Percentiles rank a stretch among this genome's conserved stretches.
Conservation (phyloP, 331 rosid genomes). For the Rosa hybrid region DNA sequence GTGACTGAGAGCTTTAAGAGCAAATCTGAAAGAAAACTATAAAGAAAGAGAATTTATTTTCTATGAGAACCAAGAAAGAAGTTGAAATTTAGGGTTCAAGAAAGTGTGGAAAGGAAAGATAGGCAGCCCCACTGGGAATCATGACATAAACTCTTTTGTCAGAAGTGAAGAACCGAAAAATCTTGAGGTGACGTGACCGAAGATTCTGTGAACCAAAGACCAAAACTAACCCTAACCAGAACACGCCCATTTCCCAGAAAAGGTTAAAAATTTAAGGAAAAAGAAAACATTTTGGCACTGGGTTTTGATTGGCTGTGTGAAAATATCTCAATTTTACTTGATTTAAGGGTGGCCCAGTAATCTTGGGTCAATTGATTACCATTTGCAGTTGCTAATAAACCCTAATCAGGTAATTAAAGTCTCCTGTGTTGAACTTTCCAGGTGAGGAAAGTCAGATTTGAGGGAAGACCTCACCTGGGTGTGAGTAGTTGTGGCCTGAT, state of each 20-base stretch:
- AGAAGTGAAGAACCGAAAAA: slow-evolving; percentile 73
- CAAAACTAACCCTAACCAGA: slow-evolving; percentile 69
- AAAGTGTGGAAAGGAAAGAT: slow-evolving; percentile 37
- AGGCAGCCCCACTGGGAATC: slow-evolving; percentile 42
- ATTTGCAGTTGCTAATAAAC: slow-evolving; percentile 29
- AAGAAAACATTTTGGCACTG: slow-evolving; percentile 27
- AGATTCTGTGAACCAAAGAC: slow-evolving; percentile 61
- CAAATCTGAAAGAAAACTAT: not conserved
- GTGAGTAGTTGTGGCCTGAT: slow-evolving; percentile 30
- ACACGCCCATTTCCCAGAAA: slow-evolving; percentile 43
- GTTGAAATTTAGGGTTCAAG: slow-evolving; percentile 43
- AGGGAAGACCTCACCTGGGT: slow-evolving; percentile 46
- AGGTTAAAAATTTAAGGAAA: slow-evolving; percentile 24
- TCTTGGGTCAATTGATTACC: slow-evolving; percentile 26
- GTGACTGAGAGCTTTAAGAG: not conserved
- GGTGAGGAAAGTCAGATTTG: slow-evolving; percentile 45
- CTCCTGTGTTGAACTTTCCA: slow-evolving; percentile 41
- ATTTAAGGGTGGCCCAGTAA: slow-evolving; percentile 25
- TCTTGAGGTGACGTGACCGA: slow-evolving; percentile 84
- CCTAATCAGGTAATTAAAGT: slow-evolving; percentile 50
- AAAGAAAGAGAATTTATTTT: not conserved
- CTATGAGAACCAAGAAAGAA: not conserved
- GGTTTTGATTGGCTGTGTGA: slow-evolving; percentile 20
- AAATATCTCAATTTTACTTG: slow-evolving; percentile 22
- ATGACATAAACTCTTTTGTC: slow-evolving; percentile 71